These are phyloP conservation scores for Aspergillus homomorphus DNA, from an alignment of 495 filamentous ascomycete species.

Conservation along the genomic window DNA sequence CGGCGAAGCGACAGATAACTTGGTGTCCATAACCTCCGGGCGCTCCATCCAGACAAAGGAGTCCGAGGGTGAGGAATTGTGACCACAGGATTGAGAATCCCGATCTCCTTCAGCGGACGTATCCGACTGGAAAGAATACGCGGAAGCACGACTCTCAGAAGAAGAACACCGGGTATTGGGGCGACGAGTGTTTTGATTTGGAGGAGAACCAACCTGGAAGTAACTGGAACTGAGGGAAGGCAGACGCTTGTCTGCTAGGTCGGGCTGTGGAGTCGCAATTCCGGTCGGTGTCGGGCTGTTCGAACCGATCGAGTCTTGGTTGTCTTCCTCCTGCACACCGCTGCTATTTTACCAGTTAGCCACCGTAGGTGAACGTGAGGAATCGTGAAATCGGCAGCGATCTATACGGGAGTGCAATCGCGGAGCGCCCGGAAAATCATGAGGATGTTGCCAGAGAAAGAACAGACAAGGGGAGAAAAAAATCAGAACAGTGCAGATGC, in stretches of 20 bases:
- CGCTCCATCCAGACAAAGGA: conserved; percentile 43
- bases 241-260: conserved; percentile 83
- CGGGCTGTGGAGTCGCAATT: conserved; percentile 81
- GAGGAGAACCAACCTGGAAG: conserved; percentile 88
- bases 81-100: conserved; percentile 21
- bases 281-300: conserved; percentile 77
- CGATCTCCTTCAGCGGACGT: conserved; percentile 15
- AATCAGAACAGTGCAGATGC: background rate
- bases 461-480: background rate
- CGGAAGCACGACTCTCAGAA: conserved; percentile 41
- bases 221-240: conserved; percentile 92
- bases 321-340: conserved; percentile 60
- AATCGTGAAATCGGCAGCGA: background rate
- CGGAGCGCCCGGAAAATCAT: background rate
- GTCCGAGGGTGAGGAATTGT: conserved; percentile 31
- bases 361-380: background rate
- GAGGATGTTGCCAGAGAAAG: background rate
- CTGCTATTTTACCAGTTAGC: conserved; percentile 29
- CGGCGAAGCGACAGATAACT: conserved; percentile 19
- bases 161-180: conserved; percentile 45
- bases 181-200: conserved; percentile 51
- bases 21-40: conserved; percentile 33
- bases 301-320: conserved; percentile 72
- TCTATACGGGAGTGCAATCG: background rate
- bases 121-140: conserved; percentile 32